Evolutionary conservation across 1,139 yeast genomes (phyloP), one percentile per base, ranked within the genome.

Genomic region (Geotrichum restrictum): DNA sequence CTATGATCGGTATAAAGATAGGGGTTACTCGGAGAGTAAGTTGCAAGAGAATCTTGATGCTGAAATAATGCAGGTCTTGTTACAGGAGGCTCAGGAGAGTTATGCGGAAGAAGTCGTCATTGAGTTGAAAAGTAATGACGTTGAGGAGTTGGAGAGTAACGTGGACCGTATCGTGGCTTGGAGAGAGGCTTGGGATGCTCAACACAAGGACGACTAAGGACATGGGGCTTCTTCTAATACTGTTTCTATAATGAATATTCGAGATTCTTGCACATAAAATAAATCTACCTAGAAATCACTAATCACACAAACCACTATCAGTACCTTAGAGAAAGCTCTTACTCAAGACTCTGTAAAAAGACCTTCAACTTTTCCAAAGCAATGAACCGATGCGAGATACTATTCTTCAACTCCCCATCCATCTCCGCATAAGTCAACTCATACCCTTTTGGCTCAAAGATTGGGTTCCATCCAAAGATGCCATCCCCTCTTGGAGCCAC

Each of bases 391-490:
- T 94, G 98, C 59, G 95, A 85, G 58, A 93, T 85, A 14, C 78
- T 69, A 68, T 93, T 91, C 73, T 94, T 94, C 40, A 77, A 73
- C 3, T 69, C 67, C 63, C 85, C 86, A 53, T 79, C 82, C 93
- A 94, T 82, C 70, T 93, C 97, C n/a, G 98, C 98, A 66, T 85
- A 72, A 34, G 98, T 91, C 65, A 82, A 70, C 18, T 69, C 69
- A 48, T 60, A 63, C 1, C 93, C 95, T 37, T 72, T 71, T 2
- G 98, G 98, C 70, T 83, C 78, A 69, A 93, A 93, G 48, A 88
- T 74, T 5, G 96, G 83, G 70, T 93, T 97, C 96, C 97, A 94
- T 2, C 99, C 98, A 67, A 94, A 94, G 56, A 79, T 78, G 22
- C 81, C 76, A 22, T 87, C 83, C 2, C 98, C 96, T 60, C 95